phyloP scores from a whole-genome alignment of 331 rosid genomes.

The Phaseolus coccineus region DNA sequence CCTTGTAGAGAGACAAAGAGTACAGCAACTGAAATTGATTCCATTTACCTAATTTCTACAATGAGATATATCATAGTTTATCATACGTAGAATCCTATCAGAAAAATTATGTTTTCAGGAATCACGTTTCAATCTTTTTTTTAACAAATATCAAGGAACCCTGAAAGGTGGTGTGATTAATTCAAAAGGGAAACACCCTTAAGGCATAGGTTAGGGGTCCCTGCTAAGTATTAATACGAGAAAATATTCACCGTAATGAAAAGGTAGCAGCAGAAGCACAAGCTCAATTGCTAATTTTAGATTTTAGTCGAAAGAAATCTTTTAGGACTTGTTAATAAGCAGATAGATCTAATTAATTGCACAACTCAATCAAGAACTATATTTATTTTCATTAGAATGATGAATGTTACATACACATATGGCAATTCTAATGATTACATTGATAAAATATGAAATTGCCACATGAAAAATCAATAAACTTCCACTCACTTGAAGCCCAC shows the following conservation, averaged over 20 bases:
- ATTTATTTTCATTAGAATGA: constrained; percentile 38
- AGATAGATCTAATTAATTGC: constrained; percentile 31
- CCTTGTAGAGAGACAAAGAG: constrained; percentile 12
- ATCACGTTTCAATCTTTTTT: not conserved
- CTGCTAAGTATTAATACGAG: not conserved
- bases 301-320: constrained; percentile 34
- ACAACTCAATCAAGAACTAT: constrained; percentile 25
- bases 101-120: constrained; percentile 11
- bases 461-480: constrained; percentile 42
- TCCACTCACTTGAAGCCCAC: constrained; percentile 77
- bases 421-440: constrained; percentile 35
- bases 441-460: constrained; percentile 25
- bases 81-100: constrained; percentile 3
- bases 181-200: not conserved
- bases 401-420: constrained; percentile 43
- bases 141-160: not conserved
- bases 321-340: not conserved
- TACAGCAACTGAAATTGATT: not conserved
- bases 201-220: not conserved
- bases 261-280: constrained; percentile 34
- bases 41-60: constrained; percentile 3
- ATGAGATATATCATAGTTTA: constrained; percentile 10
- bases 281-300: constrained; percentile 13
- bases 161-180: not conserved
- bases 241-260: not conserved